These are phyloP conservation scores for Aspergillus nomiae DNA, from an alignment of 2,329 filamentous ascomycete genomes.

Conservation along the genomic window DNA sequence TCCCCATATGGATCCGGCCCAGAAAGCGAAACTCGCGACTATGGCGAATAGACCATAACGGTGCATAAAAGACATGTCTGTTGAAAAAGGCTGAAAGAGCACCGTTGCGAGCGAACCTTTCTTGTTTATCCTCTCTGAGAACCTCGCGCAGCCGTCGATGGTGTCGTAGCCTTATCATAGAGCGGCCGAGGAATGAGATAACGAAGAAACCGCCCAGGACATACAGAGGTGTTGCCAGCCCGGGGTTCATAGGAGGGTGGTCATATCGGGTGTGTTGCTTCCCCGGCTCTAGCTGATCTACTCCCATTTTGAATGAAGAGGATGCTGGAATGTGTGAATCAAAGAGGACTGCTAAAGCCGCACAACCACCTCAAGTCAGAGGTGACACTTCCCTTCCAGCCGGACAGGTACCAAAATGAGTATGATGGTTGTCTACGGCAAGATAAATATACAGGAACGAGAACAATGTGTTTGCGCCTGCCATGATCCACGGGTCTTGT, in stretches of 20 bases:
- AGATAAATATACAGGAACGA: not conserved
- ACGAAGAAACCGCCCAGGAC: constrained; percentile 27
- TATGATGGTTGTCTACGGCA: not conserved
- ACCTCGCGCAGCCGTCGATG: constrained; percentile 25
- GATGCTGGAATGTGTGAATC: not conserved
- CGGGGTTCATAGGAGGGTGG: constrained; percentile 35
- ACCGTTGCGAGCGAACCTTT: constrained; percentile 18
- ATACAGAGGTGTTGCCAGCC: constrained; percentile 34
- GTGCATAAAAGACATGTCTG: constrained; percentile 56
- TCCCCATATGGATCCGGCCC: constrained; percentile 67
- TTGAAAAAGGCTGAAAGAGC: constrained; percentile 32
- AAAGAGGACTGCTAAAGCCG: constrained; percentile 5
- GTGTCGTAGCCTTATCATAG: constrained; percentile 26
- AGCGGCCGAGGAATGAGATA: constrained; percentile 27
- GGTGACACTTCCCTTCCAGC: not conserved
- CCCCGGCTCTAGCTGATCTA: constrained; percentile 30
- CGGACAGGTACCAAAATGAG: not conserved
- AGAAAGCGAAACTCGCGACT: constrained; percentile 70
- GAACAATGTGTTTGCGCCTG: constrained; percentile 7
- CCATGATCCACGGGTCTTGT: constrained; percentile 6
- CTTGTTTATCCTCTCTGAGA: constrained; percentile 24
- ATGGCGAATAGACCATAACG: constrained; percentile 70
- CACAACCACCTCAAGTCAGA: not conserved
- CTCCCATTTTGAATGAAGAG: constrained; percentile 27
- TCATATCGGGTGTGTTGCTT: constrained; percentile 21